These are phyloP conservation scores for Stephanodiscus triporus DNA, from an alignment of 108 stramenopile species.

Conservation along the genomic window DNA sequence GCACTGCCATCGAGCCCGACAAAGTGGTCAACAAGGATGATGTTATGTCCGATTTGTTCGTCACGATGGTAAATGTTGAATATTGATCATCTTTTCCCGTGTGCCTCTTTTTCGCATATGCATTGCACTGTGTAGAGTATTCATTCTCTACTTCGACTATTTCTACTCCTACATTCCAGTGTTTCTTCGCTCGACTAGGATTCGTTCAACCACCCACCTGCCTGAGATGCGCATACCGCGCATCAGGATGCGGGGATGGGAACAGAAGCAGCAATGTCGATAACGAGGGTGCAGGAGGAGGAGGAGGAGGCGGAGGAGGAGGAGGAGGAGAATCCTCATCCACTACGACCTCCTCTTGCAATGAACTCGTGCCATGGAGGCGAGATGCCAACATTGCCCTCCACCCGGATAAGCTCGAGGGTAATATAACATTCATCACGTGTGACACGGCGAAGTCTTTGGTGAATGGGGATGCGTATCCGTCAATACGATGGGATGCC, in stretches of 20 bases:
- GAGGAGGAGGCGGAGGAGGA: constrained; percentile 14
- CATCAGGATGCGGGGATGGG: constrained; percentile 22
- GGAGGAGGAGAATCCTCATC: constrained; percentile 21
- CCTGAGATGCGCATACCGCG: constrained; percentile 63
- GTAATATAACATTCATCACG: constrained; percentile 60
- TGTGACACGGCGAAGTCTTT: constrained; percentile 62
- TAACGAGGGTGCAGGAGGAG: background rate
- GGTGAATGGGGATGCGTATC: constrained; percentile 59
- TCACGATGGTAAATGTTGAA: constrained; percentile 39
- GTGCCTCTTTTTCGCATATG: background rate
- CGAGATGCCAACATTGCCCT: constrained; percentile 60
- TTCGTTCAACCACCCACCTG: constrained; percentile 81
- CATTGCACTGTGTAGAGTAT: background rate
- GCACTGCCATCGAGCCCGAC: constrained; percentile 14
- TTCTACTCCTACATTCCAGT: constrained; percentile 18
- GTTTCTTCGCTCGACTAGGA: constrained; percentile 84
- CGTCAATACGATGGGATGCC: constrained; percentile 44
- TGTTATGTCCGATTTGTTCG: constrained; percentile 34
- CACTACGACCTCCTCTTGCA: constrained; percentile 43
- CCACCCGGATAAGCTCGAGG: constrained; percentile 63
- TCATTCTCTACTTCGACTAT: background rate
- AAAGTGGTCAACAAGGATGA: constrained; percentile 5
- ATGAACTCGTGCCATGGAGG: constrained; percentile 58
- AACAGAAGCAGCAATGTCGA: constrained; percentile 17
- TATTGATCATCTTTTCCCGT: background rate